A percentile compares a stretch with the other conserved stretches of the same genome.
Evolutionary conservation across 2,329 filamentous ascomycete genomes (phyloP).

Genomic region (Plectosphaerella sp.): DNA sequence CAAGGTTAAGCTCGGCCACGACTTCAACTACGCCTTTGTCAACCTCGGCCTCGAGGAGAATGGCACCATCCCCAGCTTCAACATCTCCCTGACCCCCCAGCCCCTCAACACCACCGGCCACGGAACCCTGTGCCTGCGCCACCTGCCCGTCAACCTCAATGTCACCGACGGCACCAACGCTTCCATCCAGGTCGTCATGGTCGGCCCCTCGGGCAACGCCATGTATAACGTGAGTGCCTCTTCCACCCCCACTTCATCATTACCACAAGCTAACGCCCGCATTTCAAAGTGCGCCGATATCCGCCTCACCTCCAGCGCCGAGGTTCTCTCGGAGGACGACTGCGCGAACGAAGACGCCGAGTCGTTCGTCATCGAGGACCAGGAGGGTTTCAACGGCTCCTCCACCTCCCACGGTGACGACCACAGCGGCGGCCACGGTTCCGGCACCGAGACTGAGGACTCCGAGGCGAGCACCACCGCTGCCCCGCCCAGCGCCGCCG

Average conservation of each 20-base stretch:
- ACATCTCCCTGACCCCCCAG: constrained; percentile 59
- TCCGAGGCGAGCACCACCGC: constrained; percentile 13
- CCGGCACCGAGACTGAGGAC: constrained; percentile 5
- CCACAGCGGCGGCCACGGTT: constrained; percentile 39
- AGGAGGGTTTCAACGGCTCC: constrained; percentile 15
- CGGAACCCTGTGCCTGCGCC: constrained; percentile 62
- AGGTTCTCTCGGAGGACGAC: constrained; percentile 36
- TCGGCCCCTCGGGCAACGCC: constrained; percentile 52
- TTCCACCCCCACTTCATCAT: constrained; percentile 1
- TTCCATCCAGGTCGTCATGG: constrained; percentile 65
- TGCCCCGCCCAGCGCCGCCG: constrained; percentile 4
- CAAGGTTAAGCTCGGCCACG: constrained; percentile 44
- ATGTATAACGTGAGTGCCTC: constrained; percentile 57
- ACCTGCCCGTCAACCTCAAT: constrained; percentile 47
- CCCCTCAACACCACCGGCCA: constrained; percentile 55
- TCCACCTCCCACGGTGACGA: constrained; percentile 69
- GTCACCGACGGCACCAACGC: constrained; percentile 57
- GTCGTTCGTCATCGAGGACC: constrained; percentile 22
- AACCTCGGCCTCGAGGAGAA: constrained; percentile 42
- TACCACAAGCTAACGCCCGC: too few relatives aligned
- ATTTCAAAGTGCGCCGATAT: constrained; percentile 64
- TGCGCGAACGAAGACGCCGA: constrained; percentile 58
- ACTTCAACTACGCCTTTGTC: constrained; percentile 48
- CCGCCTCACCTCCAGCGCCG: constrained; percentile 53
- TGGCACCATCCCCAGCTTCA: constrained; percentile 56